These are phyloP conservation scores for Acaromyces ingoldii DNA, from an alignment of 1,284 basidiomycete species.

Conservation along the genomic window DNA sequence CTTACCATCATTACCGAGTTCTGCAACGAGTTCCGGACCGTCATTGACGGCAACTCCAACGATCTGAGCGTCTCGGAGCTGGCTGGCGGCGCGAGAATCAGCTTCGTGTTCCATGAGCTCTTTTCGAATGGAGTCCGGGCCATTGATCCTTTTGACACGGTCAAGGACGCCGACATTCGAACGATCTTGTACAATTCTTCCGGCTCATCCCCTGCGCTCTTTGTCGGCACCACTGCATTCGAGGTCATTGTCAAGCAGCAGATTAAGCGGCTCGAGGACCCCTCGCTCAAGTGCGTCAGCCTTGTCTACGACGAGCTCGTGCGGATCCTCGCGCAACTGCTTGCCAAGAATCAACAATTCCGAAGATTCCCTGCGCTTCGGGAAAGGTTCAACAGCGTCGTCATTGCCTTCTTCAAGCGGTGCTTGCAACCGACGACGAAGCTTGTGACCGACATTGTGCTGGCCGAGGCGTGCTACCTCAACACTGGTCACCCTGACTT, in stretches of 20 bases:
- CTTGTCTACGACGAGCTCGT: conserved; percentile 95
- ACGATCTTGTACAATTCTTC: conserved; percentile 95
- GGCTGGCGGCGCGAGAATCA: conserved; percentile 93
- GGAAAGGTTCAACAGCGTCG: conserved; percentile 88
- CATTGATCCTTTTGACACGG: conserved; percentile 96
- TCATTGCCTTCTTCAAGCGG: conserved; percentile 92
- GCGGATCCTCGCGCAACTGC: conserved; percentile 82
- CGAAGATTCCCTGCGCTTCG: conserved; percentile 87
- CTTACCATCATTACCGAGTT: conserved; percentile 96
- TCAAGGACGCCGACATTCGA: conserved; percentile 95
- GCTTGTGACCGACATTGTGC: conserved; percentile 84
- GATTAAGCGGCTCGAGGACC: conserved; percentile 92
- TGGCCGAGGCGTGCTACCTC: conserved; percentile 58
- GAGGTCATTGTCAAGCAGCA: conserved; percentile 98
- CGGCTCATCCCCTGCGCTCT: conserved; percentile 89
- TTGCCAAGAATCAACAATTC: conserved; percentile 86
- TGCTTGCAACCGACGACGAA: conserved; percentile 91
- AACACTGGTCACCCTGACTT: conserved; percentile 99
- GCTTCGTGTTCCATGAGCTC: conserved; percentile 95
- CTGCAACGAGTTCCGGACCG: conserved; percentile 88
- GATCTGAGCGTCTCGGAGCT: conserved; percentile 91
- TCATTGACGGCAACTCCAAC: conserved; percentile 94
- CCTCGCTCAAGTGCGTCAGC: conserved; percentile 83
- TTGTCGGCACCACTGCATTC: conserved; percentile 92
- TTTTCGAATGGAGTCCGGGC: conserved; percentile 92